These are phyloP conservation scores for Pestalotiopsis sp. DNA, from an alignment of 2,329 filamentous ascomycete genomes.

Conservation along the genomic window DNA sequence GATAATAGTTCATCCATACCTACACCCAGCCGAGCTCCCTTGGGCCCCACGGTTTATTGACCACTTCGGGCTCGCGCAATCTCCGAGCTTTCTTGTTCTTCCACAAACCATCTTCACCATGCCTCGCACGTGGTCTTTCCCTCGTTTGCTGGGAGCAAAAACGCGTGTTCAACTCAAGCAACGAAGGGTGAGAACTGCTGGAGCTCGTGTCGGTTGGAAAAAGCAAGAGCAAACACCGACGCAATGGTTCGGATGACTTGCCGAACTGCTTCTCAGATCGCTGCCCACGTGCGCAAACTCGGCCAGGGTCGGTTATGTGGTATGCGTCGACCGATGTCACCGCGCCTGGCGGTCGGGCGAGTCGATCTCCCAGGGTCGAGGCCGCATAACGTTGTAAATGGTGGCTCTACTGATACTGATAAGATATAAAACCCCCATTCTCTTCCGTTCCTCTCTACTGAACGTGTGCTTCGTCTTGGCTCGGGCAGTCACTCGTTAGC, in stretches of 20 bases:
- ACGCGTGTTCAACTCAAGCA: background rate
- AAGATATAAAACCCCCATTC: too few relatives aligned
- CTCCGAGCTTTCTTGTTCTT: constrained; percentile 9
- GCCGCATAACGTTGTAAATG: background rate
- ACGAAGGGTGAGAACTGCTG: background rate
- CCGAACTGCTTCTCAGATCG: background rate
- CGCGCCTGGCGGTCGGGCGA: background rate
- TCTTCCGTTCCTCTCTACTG: background rate
- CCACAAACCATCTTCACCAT: constrained; percentile 13
- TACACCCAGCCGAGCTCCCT: background rate
- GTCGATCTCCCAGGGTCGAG: background rate
- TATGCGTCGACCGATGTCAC: constrained; percentile 5
- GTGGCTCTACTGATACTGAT: background rate
- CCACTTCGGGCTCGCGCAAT: constrained; percentile 13
- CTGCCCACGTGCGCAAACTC: background rate
- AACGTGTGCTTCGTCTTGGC: background rate
- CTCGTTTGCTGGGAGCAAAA: background rate
- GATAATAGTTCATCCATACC: background rate
- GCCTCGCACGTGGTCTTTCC: constrained; percentile 11
- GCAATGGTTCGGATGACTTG: background rate
- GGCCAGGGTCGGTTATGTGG: background rate
- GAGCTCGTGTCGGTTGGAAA: background rate
- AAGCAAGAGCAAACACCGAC: background rate
- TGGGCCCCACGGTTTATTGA: constrained; percentile 6
- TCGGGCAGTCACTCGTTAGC: background rate